Percentiles rank a stretch among this genome's conserved stretches.
Evolutionary conservation across 148 eudicot genomes (phyloP).

Genomic region (Fagopyrum homotropicum): DNA sequence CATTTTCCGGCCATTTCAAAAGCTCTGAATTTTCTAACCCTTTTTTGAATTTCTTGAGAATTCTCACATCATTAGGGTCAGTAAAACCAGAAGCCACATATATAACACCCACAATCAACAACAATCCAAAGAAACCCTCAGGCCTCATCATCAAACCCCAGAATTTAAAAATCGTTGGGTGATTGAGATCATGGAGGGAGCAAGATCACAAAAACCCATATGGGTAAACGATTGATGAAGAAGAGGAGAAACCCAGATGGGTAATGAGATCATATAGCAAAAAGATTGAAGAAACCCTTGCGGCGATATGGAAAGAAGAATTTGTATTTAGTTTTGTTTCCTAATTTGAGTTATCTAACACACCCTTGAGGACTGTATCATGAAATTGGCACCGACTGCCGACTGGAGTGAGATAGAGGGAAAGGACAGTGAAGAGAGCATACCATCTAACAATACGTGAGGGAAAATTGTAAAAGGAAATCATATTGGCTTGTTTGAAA

Average conservation of each 20-base stretch:
- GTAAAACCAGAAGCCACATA: constrained; percentile 30
- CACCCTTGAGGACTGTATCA: constrained; percentile 2
- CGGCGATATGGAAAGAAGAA: neutral
- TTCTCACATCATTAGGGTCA: constrained; percentile 41
- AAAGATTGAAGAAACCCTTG: constrained; percentile 5
- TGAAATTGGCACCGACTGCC: neutral
- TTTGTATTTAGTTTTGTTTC: neutral
- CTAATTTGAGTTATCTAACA: constrained; percentile 2
- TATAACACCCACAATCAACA: constrained; percentile 19
- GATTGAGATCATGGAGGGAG: no score
- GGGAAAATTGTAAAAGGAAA: no score
- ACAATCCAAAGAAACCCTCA: constrained; percentile 13
- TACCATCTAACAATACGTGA: no score
- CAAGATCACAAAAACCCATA: constrained; percentile 20
- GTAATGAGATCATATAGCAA: constrained; percentile 13
- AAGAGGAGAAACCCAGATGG: constrained; percentile 14
- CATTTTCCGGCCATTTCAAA: constrained; percentile 57
- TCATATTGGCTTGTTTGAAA: no score
- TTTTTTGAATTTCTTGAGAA: constrained; percentile 47
- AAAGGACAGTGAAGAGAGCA: neutral
- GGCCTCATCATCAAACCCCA: constrained; percentile 10
- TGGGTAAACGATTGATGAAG: neutral
- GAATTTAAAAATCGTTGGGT: neutral
- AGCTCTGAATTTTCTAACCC: constrained; percentile 67
- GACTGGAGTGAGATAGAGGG: neutral